Evolutionary conservation across 495 filamentous ascomycete genomes (phyloP).

Genomic region (Hyaloscypha finlandica): DNA sequence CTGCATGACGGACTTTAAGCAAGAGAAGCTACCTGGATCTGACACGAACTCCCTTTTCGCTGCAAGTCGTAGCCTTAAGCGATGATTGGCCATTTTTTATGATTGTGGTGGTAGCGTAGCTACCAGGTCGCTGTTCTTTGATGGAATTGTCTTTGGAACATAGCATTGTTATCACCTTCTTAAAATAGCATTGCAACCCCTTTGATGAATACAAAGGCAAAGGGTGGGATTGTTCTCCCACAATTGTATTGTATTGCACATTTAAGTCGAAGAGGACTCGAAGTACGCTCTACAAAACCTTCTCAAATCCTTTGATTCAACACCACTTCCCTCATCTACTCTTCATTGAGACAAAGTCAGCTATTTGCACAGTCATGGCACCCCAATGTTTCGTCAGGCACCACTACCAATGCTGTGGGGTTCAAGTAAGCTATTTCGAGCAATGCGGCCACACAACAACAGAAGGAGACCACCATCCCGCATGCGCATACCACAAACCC

Average conservation of each 20-base stretch:
- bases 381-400: background rate
- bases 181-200: background rate
- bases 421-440: background rate
- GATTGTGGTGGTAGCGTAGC: too few relatives aligned
- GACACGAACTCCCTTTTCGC: too few relatives aligned
- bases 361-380: background rate
- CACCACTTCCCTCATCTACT: background rate
- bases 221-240: background rate
- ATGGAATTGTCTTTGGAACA: background rate
- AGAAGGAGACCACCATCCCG: background rate
- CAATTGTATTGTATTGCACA: background rate
- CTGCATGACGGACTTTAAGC: too few relatives aligned
- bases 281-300: background rate
- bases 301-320: background rate
- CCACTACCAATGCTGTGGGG: background rate
- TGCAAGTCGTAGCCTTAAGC: too few relatives aligned
- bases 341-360: background rate
- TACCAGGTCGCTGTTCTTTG: too few relatives aligned
- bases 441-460: background rate
- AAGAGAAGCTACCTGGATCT: too few relatives aligned
- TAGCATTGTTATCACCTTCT: background rate
- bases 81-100: too few relatives aligned
- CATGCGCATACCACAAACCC: background rate
- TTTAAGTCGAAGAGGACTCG: background rate
- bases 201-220: background rate